These are phyloP conservation scores for Nakazawaea sp. DNA, from an alignment of 805 yeast genomes.

Conservation along the genomic window DNA sequence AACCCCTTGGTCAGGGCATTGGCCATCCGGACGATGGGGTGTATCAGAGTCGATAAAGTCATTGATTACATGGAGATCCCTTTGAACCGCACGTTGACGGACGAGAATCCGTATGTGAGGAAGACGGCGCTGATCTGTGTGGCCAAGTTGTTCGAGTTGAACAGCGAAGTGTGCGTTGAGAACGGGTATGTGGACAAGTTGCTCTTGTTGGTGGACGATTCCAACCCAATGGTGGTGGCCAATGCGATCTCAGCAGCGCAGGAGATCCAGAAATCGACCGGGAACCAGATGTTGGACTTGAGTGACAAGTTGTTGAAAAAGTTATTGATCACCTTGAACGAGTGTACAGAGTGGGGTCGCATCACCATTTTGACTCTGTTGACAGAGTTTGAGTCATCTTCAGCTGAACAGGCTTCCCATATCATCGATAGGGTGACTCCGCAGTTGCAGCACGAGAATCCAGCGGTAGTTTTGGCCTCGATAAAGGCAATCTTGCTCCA, in stretches of 20 bases:
- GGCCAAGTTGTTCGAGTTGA: slow-evolving; percentile 86
- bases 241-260: slow-evolving; percentile 82
- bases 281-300: slow-evolving; percentile 28
- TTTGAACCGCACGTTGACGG: slow-evolving; percentile 72
- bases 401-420: slow-evolving; percentile 64
- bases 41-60: slow-evolving; percentile 92
- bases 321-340: slow-evolving; percentile 80
- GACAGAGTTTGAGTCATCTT: slow-evolving; percentile 57
- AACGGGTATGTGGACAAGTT: slow-evolving; percentile 75
- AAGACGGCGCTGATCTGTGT: slow-evolving; percentile 98
- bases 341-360: slow-evolving; percentile 99
- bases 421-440: slow-evolving; percentile 88
- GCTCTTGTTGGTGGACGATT: slow-evolving; percentile 64
- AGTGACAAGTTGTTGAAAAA: slow-evolving; percentile 42
- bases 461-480: slow-evolving; percentile 85
- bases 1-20: slow-evolving; percentile 93
- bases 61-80: slow-evolving; percentile 93
- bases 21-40: slow-evolving; percentile 98
- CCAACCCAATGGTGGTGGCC: slow-evolving; percentile 97
- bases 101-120: slow-evolving; percentile 95
- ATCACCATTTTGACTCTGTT: slow-evolving; percentile 80
- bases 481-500: slow-evolving; percentile 77
- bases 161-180: slow-evolving; percentile 74
- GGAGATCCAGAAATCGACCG: slow-evolving; percentile 47
- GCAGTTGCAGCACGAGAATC: slow-evolving; percentile 94